phyloP scores from a whole-genome alignment of 768 basidiomycete species.

The Xerocomus spinulosus region DNA sequence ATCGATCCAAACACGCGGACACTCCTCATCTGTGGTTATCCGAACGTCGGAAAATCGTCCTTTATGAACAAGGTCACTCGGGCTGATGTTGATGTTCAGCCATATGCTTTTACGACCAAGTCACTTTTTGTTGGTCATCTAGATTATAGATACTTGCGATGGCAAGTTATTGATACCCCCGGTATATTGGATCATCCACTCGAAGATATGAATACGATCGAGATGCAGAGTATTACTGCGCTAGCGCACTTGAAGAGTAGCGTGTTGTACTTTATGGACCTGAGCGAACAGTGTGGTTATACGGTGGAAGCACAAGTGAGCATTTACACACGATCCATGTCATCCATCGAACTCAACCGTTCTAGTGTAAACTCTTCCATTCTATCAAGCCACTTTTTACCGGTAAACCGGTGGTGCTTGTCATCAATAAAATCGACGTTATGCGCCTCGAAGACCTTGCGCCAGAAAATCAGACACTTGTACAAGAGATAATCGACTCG shows the following conservation, averaged over 20 bases:
- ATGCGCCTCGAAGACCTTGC: conserved; percentile 81
- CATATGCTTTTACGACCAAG: conserved; percentile 99
- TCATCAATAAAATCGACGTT: conserved; percentile 98
- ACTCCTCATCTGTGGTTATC: conserved; percentile 96
- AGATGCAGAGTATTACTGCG: conserved; percentile 99
- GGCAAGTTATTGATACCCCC: conserved; percentile 99
- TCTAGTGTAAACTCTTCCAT: conserved; percentile 94
- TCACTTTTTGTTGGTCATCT: conserved; percentile 97
- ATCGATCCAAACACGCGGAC: conserved; percentile 99
- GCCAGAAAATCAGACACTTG: conserved; percentile 68
- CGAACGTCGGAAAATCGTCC: conserved; percentile 98
- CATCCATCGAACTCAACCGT: neutral
- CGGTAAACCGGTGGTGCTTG: conserved; percentile 89
- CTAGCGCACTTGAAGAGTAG: conserved; percentile 93
- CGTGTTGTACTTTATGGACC: conserved; percentile 97
- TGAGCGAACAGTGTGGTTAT: conserved; percentile 98
- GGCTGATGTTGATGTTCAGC: conserved; percentile 98
- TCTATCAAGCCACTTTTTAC: conserved; percentile 97
- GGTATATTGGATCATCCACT: conserved; percentile 97
- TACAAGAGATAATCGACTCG: conserved; percentile 79
- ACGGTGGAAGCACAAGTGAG: conserved; percentile 90
- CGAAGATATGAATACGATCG: conserved; percentile 99
- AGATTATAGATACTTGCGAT: conserved; percentile 98
- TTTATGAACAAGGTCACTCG: conserved; percentile 99
- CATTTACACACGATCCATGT: conserved; percentile 2